Conservation (phyloP, 1,284 basidiomycete genomes). For the Trametes pubescens region DNA sequence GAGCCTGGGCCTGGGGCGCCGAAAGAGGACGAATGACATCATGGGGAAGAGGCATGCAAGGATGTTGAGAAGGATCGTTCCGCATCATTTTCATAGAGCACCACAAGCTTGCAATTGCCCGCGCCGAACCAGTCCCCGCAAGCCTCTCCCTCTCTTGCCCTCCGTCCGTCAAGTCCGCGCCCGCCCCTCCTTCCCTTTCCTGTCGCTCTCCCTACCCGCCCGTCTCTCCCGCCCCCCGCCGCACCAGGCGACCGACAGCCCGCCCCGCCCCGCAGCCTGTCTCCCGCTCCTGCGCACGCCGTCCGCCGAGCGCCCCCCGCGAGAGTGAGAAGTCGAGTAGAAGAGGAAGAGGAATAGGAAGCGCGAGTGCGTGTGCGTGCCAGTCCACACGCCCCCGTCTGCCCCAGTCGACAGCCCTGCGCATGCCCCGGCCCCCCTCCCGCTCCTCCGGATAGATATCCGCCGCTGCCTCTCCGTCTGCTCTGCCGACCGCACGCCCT, state of each 20-base stretch:
- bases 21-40: conserved; percentile 35
- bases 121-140: conserved; percentile 8
- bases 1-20: conserved; percentile 25
- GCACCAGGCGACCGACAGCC: neutral
- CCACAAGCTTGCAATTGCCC: conserved; percentile 15
- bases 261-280: neutral
- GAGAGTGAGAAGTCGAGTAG: neutral
- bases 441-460: conserved; percentile 43
- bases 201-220: conserved; percentile 16
- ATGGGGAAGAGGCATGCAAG: conserved; percentile 26
- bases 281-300: conserved; percentile 1
- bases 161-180: conserved; percentile 4
- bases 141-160: conserved; percentile 5
- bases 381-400: conserved; percentile 1
- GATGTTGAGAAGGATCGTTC: conserved; percentile 32
- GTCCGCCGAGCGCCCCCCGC: neutral
- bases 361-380: neutral
- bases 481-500: conserved; percentile 31
- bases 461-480: conserved; percentile 49
- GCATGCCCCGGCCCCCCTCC: conserved; percentile 15
- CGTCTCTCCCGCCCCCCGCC: conserved; percentile 14
- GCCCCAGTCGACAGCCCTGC: neutral
- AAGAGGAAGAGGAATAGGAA: neutral
- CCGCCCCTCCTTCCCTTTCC: conserved; percentile 15
- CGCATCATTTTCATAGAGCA: conserved; percentile 35